Conservation (phyloP, 306 rosid species). For the Canavalia gladiata region DNA sequence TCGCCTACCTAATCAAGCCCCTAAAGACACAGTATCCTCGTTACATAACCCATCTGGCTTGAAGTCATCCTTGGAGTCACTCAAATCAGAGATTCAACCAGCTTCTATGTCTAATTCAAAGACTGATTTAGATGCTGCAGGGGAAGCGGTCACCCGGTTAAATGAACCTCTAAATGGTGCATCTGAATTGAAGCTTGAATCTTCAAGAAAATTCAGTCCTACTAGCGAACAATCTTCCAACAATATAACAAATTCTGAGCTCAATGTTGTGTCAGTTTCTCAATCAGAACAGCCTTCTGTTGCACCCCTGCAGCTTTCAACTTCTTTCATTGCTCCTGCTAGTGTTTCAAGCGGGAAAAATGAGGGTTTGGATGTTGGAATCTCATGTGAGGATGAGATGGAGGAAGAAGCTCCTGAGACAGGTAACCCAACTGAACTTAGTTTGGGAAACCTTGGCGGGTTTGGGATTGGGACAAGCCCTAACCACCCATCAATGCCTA, state of each 20-base stretch:
- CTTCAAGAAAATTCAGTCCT: constrained; percentile 49
- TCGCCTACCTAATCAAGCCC: constrained; percentile 46
- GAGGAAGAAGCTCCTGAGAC: constrained; percentile 94
- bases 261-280: constrained; percentile 47
- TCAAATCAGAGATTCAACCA: constrained; percentile 54
- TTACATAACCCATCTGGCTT: constrained; percentile 39
- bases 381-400: constrained; percentile 81
- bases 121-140: constrained; percentile 52
- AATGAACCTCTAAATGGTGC: constrained; percentile 49
- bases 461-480: constrained; percentile 69
- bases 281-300: constrained; percentile 58
- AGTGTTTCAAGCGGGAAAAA: constrained; percentile 54
- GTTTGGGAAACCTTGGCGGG: constrained; percentile 71
- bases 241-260: constrained; percentile 44
- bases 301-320: constrained; percentile 55
- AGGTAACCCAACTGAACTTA: constrained; percentile 58
- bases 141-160: constrained; percentile 44
- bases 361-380: constrained; percentile 58
- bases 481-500: constrained; percentile 62
- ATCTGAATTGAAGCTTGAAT: constrained; percentile 54
- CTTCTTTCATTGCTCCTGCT: constrained; percentile 54
- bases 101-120: constrained; percentile 43
- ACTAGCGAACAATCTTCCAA: constrained; percentile 42
- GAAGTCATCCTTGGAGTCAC: constrained; percentile 49
- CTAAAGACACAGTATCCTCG: constrained; percentile 45